Base-by-base conservation (phyloP, 1,139 yeast species). In the Sugiyamaella neomexicana region DNA sequence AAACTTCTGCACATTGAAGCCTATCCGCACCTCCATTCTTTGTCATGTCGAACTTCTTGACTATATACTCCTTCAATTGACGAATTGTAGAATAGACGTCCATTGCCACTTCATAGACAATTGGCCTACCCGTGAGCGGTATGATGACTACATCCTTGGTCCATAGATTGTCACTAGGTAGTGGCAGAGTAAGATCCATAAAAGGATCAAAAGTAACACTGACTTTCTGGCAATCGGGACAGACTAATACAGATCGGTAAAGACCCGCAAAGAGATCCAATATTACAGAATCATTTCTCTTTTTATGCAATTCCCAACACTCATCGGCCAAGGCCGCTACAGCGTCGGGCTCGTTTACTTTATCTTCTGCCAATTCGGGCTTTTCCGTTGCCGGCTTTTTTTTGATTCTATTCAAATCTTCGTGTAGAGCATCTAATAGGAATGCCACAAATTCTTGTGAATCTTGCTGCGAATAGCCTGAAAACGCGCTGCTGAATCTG, bases 151-250 rank as follows among this genome's bases (percentile, higher is more conserved):
- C 77, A 12, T 80, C 80, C 47, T 83, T 86, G 37, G 76, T 73
- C 97, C 98, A 91, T 55, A 80, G 77, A 48, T 83, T 81, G 51
- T 82, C 82, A 10, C 86, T 82, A 0, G 98, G 98, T 44, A 93
- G 74, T 0, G 98, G 98, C 47, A 93, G 74, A 0, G 99, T 91
- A 60, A 93, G 73, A 66, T 90, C 98, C 73, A 85, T 89, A 67
- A 85, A 93, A 0, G 99, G 99, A 68, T 93, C 99, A 72, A 91
- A 93, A 0, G 98, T 91, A 25, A 91, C 80, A 29, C 96, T 87
- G 2, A 89, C 82, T 62, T 86, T 86, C 9, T 79, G 69, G 70
- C 99, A 93, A 17, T 74, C 83, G 0, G 99, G 98, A 66, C 99
- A 93, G 6, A 87, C 80, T 56, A 93, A 74, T 0, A 97, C 89